These are phyloP conservation scores for Antitrichia curtipendula DNA, from an alignment of 225 moss, liverwort and hornwort genomes.

Conservation along the genomic window DNA sequence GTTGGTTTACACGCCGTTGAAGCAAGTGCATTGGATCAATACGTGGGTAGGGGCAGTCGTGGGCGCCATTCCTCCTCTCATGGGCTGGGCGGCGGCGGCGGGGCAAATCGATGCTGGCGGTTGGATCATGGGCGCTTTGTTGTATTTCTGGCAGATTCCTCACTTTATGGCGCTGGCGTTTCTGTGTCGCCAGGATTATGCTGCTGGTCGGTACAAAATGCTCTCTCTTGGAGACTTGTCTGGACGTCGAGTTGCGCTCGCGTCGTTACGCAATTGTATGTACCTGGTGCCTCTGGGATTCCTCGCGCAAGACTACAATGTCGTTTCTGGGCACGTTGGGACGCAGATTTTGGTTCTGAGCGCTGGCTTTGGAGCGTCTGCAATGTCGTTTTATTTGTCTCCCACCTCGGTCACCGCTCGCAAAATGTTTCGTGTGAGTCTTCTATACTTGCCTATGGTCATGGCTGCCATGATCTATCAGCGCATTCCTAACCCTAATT, in stretches of 20 bases:
- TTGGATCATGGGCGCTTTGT: conserved; percentile 61
- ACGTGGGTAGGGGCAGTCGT: conserved; percentile 97
- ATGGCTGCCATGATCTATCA: conserved; percentile 86
- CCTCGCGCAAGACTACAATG: conserved; percentile 42
- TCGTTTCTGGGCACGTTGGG: conserved; percentile 57
- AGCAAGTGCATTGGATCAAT: conserved; percentile 84
- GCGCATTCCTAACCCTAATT: conserved; percentile 52
- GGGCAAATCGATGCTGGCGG: conserved; percentile 54
- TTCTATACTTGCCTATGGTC: conserved; percentile 62
- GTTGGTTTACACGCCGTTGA: conserved; percentile 82
- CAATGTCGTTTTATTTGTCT: conserved; percentile 50
- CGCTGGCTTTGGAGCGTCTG: conserved; percentile 44
- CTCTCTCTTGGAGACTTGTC: conserved; percentile 57
- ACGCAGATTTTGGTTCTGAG: conserved; percentile 58
- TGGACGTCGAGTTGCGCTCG: conserved; percentile 66
- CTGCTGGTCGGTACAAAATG: conserved; percentile 79
- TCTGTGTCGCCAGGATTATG: conserved; percentile 69
- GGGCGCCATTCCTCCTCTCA: conserved; percentile 90
- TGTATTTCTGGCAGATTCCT: conserved; percentile 96
- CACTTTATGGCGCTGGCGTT: conserved; percentile 93
- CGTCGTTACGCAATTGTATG: conserved; percentile 66
- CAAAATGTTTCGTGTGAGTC: conserved; percentile 65
- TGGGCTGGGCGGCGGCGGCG: conserved; percentile 78
- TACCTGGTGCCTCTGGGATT: conserved; percentile 77
- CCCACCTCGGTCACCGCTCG: conserved; percentile 58